phyloP scores from a whole-genome alignment of 2,329 filamentous ascomycete genomes.

The Magnaporthales sp. region DNA sequence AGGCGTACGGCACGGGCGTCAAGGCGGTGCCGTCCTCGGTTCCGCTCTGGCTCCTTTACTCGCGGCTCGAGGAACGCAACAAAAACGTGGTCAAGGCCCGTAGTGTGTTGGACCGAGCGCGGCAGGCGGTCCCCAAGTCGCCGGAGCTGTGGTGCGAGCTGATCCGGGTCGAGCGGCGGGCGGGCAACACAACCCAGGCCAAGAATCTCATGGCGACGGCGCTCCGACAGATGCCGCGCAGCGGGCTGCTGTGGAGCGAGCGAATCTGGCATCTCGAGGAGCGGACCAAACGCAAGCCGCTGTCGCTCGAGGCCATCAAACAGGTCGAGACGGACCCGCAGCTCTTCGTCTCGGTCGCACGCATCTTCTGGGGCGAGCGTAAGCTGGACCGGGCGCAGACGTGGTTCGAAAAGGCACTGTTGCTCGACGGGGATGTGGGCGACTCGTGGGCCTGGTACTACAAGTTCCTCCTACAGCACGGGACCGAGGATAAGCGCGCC shows the following conservation, averaged over 20 bases:
- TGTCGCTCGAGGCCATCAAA: constrained; percentile 89
- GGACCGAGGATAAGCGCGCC: constrained; percentile 82
- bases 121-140: constrained; percentile 78
- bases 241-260: constrained; percentile 84
- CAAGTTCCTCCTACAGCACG: constrained; percentile 86
- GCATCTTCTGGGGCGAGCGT: constrained; percentile 93
- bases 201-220: constrained; percentile 90
- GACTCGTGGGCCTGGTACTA: constrained; percentile 99
- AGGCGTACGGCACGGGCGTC: constrained; percentile 82
- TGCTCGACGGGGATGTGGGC: constrained; percentile 77
- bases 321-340: constrained; percentile 89
- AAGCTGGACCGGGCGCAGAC: constrained; percentile 87
- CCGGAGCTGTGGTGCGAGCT: constrained; percentile 85
- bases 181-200: constrained; percentile 74
- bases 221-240: constrained; percentile 81
- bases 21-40: constrained; percentile 79
- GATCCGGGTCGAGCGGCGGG: constrained; percentile 84
- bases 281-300: constrained; percentile 84
- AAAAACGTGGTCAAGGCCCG: constrained; percentile 86
- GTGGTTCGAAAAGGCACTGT: constrained; percentile 95
- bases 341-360: constrained; percentile 83
- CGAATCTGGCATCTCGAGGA: constrained; percentile 92
- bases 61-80: constrained; percentile 75
- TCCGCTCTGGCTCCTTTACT: constrained; percentile 81
- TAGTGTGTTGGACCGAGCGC: constrained; percentile 84